Base-by-base conservation (phyloP, 371 early-diverging fungal genomes). In the Rhizomucor pusillus region DNA sequence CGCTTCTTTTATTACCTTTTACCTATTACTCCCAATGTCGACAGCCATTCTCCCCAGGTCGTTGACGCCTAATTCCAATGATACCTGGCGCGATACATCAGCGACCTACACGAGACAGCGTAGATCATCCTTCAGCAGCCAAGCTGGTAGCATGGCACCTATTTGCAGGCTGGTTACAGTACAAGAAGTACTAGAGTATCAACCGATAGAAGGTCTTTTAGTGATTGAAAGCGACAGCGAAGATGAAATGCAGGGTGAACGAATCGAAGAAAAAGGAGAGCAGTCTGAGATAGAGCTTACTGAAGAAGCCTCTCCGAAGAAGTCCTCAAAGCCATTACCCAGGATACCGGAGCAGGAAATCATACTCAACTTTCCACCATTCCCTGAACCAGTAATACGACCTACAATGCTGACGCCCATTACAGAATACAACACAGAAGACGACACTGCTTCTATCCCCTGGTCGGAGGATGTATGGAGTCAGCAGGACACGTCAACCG, bases 131-230 rank as follows among this genome's bases (percentile, higher is more conserved):
- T 14, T 41, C 12, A 41, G 16, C 16, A 16, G 19, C 16, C 41
- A 48, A 23, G 34, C 12, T 13, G 5, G n/a, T 29, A 48, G 11
- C 24, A 19, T 34, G 13, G 41, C 41, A 11, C 48, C 48, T 25
- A 33, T 48, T n/a, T 47, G 45, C 25, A 53, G 63, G 34, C 57
- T 51, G 40, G 57, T 57, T 5, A 57, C 57, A 25, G 61, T 60
- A 13, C 56, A 56, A 43, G 52, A 60, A 10, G 41, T 60, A 7
- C 0, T 24, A 4, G 14, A 55, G 20, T n/a, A 44, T 16, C 5
- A 41, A 19, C 41, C 41, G 3, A 12, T 41, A 16, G 53, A 54
- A 33, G 63, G 57, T 5, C 16, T 49, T 14, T 50, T 57, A 45
- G 39, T 57, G 20, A 57, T 56, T 29, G 46, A 56, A 37, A 40